Conservation (phyloP, 331 rosid species). For the Acacia pycnantha region DNA sequence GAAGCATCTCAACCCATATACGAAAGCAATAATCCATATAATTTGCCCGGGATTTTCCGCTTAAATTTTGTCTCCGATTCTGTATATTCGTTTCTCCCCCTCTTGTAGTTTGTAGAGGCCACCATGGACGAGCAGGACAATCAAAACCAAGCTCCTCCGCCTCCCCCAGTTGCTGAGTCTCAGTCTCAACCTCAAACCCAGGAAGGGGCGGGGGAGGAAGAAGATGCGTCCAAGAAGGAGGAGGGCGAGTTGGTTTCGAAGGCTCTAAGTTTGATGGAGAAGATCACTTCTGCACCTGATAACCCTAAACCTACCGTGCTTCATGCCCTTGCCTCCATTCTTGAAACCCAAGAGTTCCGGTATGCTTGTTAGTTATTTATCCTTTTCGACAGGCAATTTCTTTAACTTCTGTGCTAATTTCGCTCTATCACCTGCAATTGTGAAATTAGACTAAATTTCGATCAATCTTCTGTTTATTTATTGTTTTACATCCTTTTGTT, state of each 20-base stretch:
- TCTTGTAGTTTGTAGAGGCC: constrained; percentile 37
- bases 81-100: neutral
- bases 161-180: constrained; percentile 35
- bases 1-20: neutral
- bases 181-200: constrained; percentile 34
- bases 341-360: constrained; percentile 80
- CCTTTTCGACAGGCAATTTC: neutral
- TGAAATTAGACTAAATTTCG: neutral
- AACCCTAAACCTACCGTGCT: constrained; percentile 75
- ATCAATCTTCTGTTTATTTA: neutral
- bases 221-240: constrained; percentile 70
- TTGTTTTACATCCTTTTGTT: neutral
- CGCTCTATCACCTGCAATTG: neutral
- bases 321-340: constrained; percentile 88
- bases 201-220: constrained; percentile 53
- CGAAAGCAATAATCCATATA: neutral
- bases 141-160: constrained; percentile 40
- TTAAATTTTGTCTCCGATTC: neutral
- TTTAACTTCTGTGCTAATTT: neutral
- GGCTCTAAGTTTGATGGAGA: constrained; percentile 88
- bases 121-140: constrained; percentile 56
- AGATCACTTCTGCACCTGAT: constrained; percentile 67
- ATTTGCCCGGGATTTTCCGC: neutral
- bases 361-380: constrained; percentile 11
- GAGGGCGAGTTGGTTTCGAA: constrained; percentile 70